Evolutionary conservation across 192 early-diverging fungal species (phyloP).

Genomic region (Backusella australiensis): DNA sequence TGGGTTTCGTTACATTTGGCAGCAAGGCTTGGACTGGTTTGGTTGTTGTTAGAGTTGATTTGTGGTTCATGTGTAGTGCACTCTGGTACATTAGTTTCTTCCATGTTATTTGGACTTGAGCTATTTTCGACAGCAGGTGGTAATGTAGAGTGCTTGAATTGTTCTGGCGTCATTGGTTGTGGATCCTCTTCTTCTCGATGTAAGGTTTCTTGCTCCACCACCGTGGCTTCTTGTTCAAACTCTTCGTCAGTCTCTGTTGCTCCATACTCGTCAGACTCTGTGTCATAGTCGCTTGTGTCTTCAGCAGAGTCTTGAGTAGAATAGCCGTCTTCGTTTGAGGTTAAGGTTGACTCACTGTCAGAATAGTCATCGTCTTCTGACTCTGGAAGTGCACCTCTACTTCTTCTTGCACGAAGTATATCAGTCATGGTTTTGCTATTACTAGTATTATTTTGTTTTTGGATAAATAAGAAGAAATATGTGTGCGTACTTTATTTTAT

Average conservation of each 20-base stretch:
- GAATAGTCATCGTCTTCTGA: background rate
- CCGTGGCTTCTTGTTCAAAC: background rate
- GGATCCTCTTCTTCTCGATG: background rate
- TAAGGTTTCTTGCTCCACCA: background rate
- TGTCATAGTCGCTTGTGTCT: background rate
- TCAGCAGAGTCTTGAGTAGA: background rate
- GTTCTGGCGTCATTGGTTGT: background rate
- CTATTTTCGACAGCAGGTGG: background rate
- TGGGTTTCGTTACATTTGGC: too few species aligned
- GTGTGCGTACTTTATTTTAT: background rate
- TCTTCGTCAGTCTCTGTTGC: background rate
- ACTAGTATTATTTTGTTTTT: background rate
- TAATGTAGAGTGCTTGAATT: background rate
- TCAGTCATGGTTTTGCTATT: background rate
- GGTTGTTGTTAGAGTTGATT: background rate
- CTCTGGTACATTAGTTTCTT: background rate
- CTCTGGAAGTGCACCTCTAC: background rate
- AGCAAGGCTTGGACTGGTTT: background rate
- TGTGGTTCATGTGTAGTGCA: background rate
- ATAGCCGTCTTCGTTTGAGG: background rate
- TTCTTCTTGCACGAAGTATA: background rate
- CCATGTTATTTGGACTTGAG: background rate
- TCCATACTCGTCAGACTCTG: conserved; percentile 5
- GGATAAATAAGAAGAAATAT: background rate
- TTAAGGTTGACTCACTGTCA: background rate